phyloP scores from a whole-genome alignment of 164 flowering plant species.

The Aristolochia contorta region DNA sequence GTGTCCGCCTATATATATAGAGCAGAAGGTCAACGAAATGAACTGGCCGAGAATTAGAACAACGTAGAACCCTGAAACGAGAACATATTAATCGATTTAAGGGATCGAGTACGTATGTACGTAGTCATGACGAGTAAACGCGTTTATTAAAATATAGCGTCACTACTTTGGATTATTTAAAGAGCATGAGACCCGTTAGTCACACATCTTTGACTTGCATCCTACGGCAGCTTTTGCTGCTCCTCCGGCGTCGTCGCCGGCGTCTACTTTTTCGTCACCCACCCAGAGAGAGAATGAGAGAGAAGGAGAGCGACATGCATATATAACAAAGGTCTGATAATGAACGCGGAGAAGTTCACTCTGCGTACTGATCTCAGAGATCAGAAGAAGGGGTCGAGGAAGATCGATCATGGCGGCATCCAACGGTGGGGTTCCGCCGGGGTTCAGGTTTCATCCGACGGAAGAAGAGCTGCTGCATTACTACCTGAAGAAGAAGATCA shows the following conservation, averaged over 20 bases:
- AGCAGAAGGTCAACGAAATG: too few species aligned
- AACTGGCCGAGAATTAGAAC: too few species aligned
- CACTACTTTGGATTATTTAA: too few species aligned
- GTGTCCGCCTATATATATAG: too few species aligned
- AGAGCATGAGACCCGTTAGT: conserved; percentile 7
- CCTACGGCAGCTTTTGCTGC: conserved; percentile 51
- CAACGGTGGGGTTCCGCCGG: conserved; percentile 82
- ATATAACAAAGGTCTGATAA: conserved; percentile 1
- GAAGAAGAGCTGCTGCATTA: conserved; percentile 91
- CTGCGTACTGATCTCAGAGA: too few species aligned
- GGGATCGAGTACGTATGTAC: too few species aligned
- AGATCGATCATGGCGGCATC: conserved; percentile 34
- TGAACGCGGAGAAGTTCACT: background rate
- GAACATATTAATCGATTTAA: too few species aligned
- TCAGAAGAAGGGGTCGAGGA: background rate
- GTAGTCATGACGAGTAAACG: too few species aligned
- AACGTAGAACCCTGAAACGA: too few species aligned
- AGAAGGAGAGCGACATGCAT: too few species aligned
- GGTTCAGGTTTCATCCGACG: conserved; percentile 90
- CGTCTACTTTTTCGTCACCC: conserved; percentile 46
- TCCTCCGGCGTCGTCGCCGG: conserved; percentile 80
- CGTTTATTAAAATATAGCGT: too few species aligned
- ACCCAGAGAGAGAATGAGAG: conserved; percentile 4
- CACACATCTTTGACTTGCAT: conserved; percentile 32
- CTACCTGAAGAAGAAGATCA: conserved; percentile 86